Evolutionary conservation across 2,329 filamentous ascomycete species (phyloP).

Genomic region (Ophiocordyceps camponoti-floridani): DNA sequence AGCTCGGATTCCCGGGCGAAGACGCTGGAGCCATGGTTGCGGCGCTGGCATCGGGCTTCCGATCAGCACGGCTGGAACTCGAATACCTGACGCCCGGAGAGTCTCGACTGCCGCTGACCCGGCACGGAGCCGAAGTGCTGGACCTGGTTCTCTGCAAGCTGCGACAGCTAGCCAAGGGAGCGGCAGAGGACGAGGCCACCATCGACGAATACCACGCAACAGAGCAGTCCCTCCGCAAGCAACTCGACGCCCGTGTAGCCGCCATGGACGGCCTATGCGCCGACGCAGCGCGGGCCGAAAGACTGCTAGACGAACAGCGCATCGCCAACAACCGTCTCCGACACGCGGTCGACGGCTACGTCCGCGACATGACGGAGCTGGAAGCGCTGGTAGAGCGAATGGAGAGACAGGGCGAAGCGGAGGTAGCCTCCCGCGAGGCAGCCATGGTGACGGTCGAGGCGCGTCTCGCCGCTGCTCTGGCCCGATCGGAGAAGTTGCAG

Average conservation of each 20-base stretch:
- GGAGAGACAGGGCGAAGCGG: constrained; percentile 19
- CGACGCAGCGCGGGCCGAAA: constrained; percentile 19
- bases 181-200: constrained; percentile 29
- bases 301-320: constrained; percentile 21
- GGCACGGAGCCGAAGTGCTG: constrained; percentile 35
- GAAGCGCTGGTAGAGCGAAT: constrained; percentile 31
- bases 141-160: constrained; percentile 34
- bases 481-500: constrained; percentile 19
- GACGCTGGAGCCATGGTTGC: constrained; percentile 30
- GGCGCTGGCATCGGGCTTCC: constrained; percentile 30
- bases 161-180: constrained; percentile 26
- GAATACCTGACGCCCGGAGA: constrained; percentile 45
- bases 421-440: constrained; percentile 13
- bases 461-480: constrained; percentile 21
- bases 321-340: constrained; percentile 30
- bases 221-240: constrained; percentile 35
- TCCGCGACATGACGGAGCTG: constrained; percentile 33
- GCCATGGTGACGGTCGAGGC: constrained; percentile 19
- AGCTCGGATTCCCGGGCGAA: constrained; percentile 30
- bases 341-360: constrained; percentile 32
- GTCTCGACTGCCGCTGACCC: constrained; percentile 30
- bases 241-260: constrained; percentile 33
- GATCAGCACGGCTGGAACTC: constrained; percentile 38
- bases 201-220: constrained; percentile 43
- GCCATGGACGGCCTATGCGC: constrained; percentile 29